A percentile compares a stretch with the other conserved stretches of the same genome.
Conservation (phyloP, 495 filamentous ascomycete species). For the Neurospora terricola region DNA sequence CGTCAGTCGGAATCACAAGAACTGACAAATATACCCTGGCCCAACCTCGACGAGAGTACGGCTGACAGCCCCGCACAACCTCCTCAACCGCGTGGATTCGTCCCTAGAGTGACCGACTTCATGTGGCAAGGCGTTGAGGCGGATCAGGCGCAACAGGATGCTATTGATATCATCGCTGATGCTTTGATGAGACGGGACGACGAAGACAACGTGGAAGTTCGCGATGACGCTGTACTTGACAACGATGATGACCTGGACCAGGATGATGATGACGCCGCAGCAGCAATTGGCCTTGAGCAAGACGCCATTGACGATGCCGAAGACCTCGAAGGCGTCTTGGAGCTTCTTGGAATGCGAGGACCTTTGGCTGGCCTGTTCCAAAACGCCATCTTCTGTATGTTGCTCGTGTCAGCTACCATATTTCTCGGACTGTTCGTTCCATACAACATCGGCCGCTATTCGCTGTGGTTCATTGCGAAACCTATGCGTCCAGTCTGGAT, state of each 20-base stretch:
- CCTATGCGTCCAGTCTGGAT: conserved; percentile 66
- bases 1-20: background rate
- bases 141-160: conserved; percentile 27
- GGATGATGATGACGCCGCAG: conserved; percentile 33
- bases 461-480: conserved; percentile 68
- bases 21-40: background rate
- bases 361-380: conserved; percentile 83
- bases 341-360: conserved; percentile 92
- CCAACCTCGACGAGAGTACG: background rate
- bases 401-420: conserved; percentile 80
- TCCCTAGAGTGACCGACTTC: conserved; percentile 35
- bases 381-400: conserved; percentile 86
- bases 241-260: conserved; percentile 25
- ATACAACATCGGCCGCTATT: conserved; percentile 79
- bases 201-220: conserved; percentile 24
- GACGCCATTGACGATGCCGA: conserved; percentile 71
- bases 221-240: conserved; percentile 18
- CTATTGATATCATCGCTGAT: conserved; percentile 13
- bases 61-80: background rate
- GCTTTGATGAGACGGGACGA: conserved; percentile 15
- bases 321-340: conserved; percentile 95
- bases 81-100: conserved; percentile 22
- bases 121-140: conserved; percentile 33
- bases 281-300: conserved; percentile 32
- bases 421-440: conserved; percentile 79